phyloP scores from a whole-genome alignment of 2,329 filamentous ascomycete species.

The Ophiostoma sp. region DNA sequence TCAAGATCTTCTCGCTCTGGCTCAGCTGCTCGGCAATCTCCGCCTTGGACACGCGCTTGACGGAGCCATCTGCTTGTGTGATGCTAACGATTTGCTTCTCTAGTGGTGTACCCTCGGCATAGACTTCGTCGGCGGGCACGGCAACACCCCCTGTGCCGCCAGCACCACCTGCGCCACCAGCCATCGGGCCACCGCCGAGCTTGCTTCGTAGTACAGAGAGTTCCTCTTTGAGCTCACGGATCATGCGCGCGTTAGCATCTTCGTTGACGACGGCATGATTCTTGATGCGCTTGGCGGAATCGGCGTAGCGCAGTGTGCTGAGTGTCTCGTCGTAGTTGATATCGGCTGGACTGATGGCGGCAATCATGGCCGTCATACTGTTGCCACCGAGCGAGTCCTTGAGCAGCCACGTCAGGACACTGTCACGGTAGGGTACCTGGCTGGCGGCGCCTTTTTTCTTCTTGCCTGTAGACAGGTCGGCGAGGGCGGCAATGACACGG shows the following conservation, averaged over 20 bases:
- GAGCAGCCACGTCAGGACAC: constrained; percentile 88
- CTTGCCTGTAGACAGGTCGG: constrained; percentile 80
- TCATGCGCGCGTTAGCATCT: constrained; percentile 98
- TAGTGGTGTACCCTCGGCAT: constrained; percentile 83
- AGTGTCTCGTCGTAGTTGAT: constrained; percentile 99
- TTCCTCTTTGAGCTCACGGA: constrained; percentile 94
- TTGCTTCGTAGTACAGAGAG: constrained; percentile 80
- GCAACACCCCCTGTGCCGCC: constrained; percentile 40
- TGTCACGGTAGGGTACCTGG: constrained; percentile 94
- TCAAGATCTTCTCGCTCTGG: constrained; percentile 93
- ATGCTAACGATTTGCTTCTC: constrained; percentile 97
- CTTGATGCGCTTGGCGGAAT: constrained; percentile 98
- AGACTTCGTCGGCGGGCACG: constrained; percentile 68
- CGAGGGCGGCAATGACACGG: constrained; percentile 92
- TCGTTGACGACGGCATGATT: constrained; percentile 99
- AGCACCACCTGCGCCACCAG: constrained; percentile 38
- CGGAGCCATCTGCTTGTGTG: constrained; percentile 71
- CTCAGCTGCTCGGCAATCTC: constrained; percentile 95
- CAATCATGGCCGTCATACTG: constrained; percentile 99
- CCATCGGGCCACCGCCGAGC: constrained; percentile 48
- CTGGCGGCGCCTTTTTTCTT: constrained; percentile 68
- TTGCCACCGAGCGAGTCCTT: constrained; percentile 97
- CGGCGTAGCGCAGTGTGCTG: constrained; percentile 90
- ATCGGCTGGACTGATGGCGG: constrained; percentile 93
- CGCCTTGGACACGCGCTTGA: constrained; percentile 96